Evolutionary conservation across 2,329 filamentous ascomycete species (phyloP).

Genomic region (Sporothrix inflata): DNA sequence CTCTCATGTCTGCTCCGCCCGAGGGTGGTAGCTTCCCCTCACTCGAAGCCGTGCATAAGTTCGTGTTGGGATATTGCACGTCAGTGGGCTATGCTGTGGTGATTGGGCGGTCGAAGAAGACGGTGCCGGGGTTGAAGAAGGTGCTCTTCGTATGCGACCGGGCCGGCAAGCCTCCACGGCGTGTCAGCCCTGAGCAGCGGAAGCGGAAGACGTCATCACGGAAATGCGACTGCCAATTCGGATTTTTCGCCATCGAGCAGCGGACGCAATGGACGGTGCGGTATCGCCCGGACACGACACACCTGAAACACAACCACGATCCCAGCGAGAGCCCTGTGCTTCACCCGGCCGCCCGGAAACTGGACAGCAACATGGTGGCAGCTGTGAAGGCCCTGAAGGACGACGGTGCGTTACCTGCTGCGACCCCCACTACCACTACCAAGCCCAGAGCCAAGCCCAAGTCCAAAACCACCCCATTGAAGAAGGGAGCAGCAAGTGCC

Average conservation of each 20-base stretch:
- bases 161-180: constrained; percentile 63
- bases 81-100: constrained; percentile 70
- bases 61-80: constrained; percentile 66
- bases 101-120: constrained; percentile 70
- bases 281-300: constrained; percentile 62
- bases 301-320: constrained; percentile 66
- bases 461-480: constrained; percentile 23
- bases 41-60: constrained; percentile 66
- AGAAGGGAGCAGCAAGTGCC: constrained; percentile 20
- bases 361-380: constrained; percentile 69
- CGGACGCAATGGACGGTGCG: constrained; percentile 68
- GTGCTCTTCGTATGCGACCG: constrained; percentile 69
- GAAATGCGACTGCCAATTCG: constrained; percentile 70
- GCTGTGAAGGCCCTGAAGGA: constrained; percentile 69
- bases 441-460: constrained; percentile 28
- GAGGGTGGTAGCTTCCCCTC: constrained; percentile 67
- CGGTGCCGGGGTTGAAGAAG: constrained; percentile 67
- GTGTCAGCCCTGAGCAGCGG: constrained; percentile 65
- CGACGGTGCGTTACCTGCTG: constrained; percentile 54
- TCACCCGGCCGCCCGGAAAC: constrained; percentile 66
- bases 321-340: constrained; percentile 69
- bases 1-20: constrained; percentile 65
- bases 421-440: constrained; percentile 22
- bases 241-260: constrained; percentile 71
- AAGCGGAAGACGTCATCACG: constrained; percentile 70